These are phyloP conservation scores for Citrus sp. DNA, from an alignment of 345 rosid genomes.

Conservation along the genomic window DNA sequence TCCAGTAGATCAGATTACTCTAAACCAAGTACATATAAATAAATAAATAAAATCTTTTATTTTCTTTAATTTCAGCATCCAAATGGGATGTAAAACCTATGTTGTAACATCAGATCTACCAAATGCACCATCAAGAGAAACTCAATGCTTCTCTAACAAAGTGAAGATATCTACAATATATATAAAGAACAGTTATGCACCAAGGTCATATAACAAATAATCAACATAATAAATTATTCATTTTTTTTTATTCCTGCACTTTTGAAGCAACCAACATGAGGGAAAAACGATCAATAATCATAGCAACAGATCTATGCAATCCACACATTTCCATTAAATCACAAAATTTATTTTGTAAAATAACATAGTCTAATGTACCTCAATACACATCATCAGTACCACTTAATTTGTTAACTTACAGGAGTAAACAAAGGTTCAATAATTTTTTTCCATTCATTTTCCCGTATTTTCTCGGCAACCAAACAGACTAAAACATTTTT, in stretches of 20 bases:
- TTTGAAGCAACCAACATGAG: neutral
- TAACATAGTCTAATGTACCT: neutral
- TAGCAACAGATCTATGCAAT: neutral
- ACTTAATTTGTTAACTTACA: neutral
- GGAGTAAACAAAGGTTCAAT: too few relatives aligned
- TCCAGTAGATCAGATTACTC: neutral
- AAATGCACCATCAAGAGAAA: neutral
- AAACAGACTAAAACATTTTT: neutral
- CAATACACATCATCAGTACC: neutral
- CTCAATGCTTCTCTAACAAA: neutral
- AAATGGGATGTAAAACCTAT: neutral
- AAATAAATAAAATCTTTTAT: neutral
- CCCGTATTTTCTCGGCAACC: neutral
- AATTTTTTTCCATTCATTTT: neutral
- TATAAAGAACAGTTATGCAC: neutral
- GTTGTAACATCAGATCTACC: neutral
- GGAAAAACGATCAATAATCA: neutral
- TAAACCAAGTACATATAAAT: neutral
- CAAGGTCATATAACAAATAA: neutral
- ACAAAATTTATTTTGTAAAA: neutral
- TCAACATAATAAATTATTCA: neutral
- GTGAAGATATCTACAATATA: neutral
- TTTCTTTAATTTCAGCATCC: neutral
- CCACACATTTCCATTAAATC: neutral
- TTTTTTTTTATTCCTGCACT: neutral